Evolutionary conservation across 441 rosid species (phyloP).

Genomic region (Iberis amara): DNA sequence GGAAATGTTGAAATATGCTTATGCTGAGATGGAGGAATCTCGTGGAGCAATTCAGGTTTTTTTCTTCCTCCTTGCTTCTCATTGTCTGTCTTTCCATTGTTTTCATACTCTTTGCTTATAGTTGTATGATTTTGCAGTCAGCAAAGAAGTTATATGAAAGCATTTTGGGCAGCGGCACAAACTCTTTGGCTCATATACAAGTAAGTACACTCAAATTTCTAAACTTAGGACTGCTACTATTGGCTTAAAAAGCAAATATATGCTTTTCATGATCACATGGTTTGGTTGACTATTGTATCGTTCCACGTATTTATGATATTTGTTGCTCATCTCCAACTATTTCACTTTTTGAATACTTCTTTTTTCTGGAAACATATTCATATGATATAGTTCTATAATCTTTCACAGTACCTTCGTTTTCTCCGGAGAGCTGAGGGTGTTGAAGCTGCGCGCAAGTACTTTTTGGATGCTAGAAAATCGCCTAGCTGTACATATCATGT

Average conservation of each 20-base stretch:
- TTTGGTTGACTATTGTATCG: neutral
- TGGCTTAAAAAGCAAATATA: slow-evolving; percentile 10
- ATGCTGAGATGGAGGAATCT: slow-evolving; percentile 93
- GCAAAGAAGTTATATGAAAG: slow-evolving; percentile 81
- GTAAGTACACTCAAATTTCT: slow-evolving; percentile 36
- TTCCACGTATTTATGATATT: slow-evolving; percentile 3
- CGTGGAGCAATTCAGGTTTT: slow-evolving; percentile 75
- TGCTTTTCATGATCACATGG: slow-evolving; percentile 5
- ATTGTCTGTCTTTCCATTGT: slow-evolving; percentile 3
- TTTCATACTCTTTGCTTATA: slow-evolving; percentile 21
- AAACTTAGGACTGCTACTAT: slow-evolving; percentile 16
- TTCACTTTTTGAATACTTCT: neutral
- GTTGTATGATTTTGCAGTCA: slow-evolving; percentile 50
- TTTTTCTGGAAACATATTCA: slow-evolving; percentile 8
- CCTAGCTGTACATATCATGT: slow-evolving; percentile 86
- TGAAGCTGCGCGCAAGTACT: slow-evolving; percentile 96
- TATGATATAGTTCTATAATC: slow-evolving; percentile 20
- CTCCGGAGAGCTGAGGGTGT: slow-evolving; percentile 88
- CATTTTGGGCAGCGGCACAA: slow-evolving; percentile 62
- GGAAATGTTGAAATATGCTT: slow-evolving; percentile 85
- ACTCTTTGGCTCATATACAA: slow-evolving; percentile 84
- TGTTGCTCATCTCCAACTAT: slow-evolving; percentile 5
- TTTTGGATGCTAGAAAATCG: slow-evolving; percentile 82
- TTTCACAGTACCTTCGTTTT: slow-evolving; percentile 77
- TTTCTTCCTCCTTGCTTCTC: slow-evolving; percentile 20